These are phyloP conservation scores for Phytophthora crassamura DNA, from an alignment of 352 stramenopile species.

Conservation along the genomic window DNA sequence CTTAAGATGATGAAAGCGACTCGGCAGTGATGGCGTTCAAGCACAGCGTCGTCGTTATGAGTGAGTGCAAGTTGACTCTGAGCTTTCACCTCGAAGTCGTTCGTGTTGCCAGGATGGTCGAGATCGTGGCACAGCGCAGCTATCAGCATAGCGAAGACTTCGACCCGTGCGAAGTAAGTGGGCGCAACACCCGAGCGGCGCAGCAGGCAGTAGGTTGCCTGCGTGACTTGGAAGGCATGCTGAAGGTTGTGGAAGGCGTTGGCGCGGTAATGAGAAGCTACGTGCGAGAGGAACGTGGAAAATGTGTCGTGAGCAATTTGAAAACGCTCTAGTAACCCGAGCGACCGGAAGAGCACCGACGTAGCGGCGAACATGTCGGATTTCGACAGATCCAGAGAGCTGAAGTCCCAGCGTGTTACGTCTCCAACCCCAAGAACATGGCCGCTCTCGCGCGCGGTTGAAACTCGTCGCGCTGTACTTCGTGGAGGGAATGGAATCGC, in stretches of 20 bases:
- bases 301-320: conserved; percentile 59
- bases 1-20: conserved; percentile 78
- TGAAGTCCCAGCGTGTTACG: conserved; percentile 61
- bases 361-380: conserved; percentile 55
- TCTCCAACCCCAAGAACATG: conserved; percentile 56
- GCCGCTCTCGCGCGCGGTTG: conserved; percentile 23
- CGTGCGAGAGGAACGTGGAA: conserved; percentile 59
- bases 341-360: conserved; percentile 59
- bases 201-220: conserved; percentile 60
- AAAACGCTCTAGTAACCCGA: conserved; percentile 65
- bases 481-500: conserved; percentile 20
- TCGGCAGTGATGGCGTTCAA: conserved; percentile 84
- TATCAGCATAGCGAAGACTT: conserved; percentile 64
- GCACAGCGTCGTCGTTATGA: conserved; percentile 84
- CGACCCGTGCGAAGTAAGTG: conserved; percentile 52
- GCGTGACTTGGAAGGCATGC: conserved; percentile 76
- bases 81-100: conserved; percentile 84
- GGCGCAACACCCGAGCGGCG: conserved; percentile 41
- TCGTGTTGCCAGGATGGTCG: conserved; percentile 84
- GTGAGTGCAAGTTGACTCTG: conserved; percentile 76
- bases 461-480: conserved; percentile 22
- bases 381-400: conserved; percentile 59
- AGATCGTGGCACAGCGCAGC: conserved; percentile 77
- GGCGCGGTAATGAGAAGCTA: conserved; percentile 63
- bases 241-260: conserved; percentile 85